Base-by-base conservation (phyloP, 176 grass and related monocot species). In the Ensete ventricosum region DNA sequence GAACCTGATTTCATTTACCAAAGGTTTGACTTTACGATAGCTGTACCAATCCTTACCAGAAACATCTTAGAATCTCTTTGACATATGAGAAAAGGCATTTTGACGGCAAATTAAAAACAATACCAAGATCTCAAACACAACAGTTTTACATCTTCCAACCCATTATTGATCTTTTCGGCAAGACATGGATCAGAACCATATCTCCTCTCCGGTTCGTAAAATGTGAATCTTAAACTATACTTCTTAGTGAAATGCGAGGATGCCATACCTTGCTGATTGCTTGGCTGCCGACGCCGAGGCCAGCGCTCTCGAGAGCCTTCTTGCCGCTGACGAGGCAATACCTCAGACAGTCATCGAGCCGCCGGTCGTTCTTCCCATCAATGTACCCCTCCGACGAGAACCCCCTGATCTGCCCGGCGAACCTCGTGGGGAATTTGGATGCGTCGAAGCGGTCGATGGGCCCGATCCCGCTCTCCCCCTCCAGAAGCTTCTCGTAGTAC, bases 231-330 rank as follows among this genome's bases (percentile, higher is more conserved):
- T 3, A 13, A 65, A 65, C 26, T 14, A 26, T 3, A 70, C 3
- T 50, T 11, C 14, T 3, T 14, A 14, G 7, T 5, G 20, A 11
- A 27, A 16, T 14, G 14, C 3, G 13, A 13, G 80, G 16, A 79
- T 82, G 25, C 50, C 34, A 58, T 21, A 88, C 86, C 82, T 85
- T 85, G 1, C 72, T 54, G 57, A 70, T 74, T 8, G 72, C 66
- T n/a, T 22, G 49, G n/a, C 74, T 87, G 2, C 85, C 72, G 16
- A 76, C 1, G 58, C 62, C 83, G 54, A 91, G 73, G 7, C 52
- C 77, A 54, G 85, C 82, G 62, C 81, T 81, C 52, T 85, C 77
- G 43, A 91, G 82, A n/a, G 85, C 82, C 69, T 83, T 85, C 85
- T 80, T 85, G 64, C 80, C 80, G 22, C 68, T 76, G 75, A 91